A percentile compares a stretch with the other conserved stretches of the same genome.
Evolutionary conservation across 164 flowering plant genomes (phyloP).

Genomic region (Magnolia sinica): DNA sequence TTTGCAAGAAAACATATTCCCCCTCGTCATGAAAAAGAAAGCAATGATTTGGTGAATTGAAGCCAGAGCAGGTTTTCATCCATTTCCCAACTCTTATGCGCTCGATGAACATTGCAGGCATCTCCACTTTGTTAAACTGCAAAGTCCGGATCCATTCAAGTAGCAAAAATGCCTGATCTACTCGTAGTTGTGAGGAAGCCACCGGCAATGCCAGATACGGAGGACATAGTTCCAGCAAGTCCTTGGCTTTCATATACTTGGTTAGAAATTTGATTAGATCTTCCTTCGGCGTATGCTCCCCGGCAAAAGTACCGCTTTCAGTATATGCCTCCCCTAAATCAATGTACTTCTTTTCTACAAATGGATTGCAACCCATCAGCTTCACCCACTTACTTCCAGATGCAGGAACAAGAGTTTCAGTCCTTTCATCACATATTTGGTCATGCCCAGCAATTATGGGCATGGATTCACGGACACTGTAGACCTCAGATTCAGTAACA

Average conservation of each 20-base stretch:
- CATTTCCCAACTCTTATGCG: constrained; percentile 53
- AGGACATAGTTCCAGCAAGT: constrained; percentile 48
- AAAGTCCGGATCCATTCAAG: constrained; percentile 43
- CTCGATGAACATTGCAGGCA: constrained; percentile 32
- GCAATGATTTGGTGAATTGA: constrained; percentile 47
- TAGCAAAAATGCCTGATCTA: constrained; percentile 40
- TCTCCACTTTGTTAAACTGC: not conserved
- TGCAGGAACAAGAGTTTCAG: constrained; percentile 50
- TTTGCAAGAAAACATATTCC: constrained; percentile 25
- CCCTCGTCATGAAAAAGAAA: constrained; percentile 30
- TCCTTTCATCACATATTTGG: not conserved
- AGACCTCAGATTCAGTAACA: not conserved
- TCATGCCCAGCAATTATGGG: constrained; percentile 46
- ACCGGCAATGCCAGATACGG: constrained; percentile 43
- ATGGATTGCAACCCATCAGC: constrained; percentile 50
- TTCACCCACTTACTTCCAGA: constrained; percentile 54
- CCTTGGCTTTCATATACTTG: constrained; percentile 30
- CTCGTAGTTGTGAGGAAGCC: constrained; percentile 37
- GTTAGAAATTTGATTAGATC: constrained; percentile 31
- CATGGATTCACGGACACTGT: constrained; percentile 24
- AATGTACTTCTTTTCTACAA: constrained; percentile 35
- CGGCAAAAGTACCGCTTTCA: constrained; percentile 29
- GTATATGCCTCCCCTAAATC: constrained; percentile 51
- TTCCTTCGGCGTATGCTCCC: constrained; percentile 17
- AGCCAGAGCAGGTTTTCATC: constrained; percentile 36